Evolutionary conservation across 768 basidiomycete species (phyloP).

Genomic region (Pleurotus tuber-regium): DNA sequence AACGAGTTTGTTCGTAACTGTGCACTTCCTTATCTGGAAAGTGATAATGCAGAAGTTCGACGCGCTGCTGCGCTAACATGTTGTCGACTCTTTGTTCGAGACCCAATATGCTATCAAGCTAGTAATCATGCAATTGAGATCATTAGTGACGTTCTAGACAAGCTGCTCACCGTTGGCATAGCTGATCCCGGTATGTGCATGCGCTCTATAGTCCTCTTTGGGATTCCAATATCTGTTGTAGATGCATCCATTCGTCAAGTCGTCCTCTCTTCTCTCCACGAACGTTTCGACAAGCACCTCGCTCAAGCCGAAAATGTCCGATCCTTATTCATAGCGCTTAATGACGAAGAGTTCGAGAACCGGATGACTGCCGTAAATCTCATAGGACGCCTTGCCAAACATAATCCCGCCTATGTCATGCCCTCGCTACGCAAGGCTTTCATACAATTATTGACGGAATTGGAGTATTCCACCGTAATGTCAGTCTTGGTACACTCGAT

Average conservation of each 20-base stretch:
- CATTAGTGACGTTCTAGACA: slow-evolving; percentile 97
- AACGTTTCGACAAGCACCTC: slow-evolving; percentile 94
- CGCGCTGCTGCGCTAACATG: slow-evolving; percentile 90
- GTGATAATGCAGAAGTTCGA: slow-evolving; percentile 85
- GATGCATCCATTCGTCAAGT: slow-evolving; percentile 82
- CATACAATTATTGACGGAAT: slow-evolving; percentile 93
- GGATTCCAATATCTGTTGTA: slow-evolving; percentile 20
- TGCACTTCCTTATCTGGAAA: slow-evolving; percentile 90
- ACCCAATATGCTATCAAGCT: slow-evolving; percentile 94
- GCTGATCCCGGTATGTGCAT: slow-evolving; percentile 80
- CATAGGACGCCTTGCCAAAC: slow-evolving; percentile 90
- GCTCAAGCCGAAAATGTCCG: slow-evolving; percentile 99
- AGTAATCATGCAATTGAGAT: slow-evolving; percentile 96
- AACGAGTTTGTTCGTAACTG: slow-evolving; percentile 95
- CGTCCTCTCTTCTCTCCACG: slow-evolving; percentile 83
- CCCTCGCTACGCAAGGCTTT: slow-evolving; percentile 93
- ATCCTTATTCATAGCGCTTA: slow-evolving; percentile 93
- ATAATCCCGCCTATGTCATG: slow-evolving; percentile 99
- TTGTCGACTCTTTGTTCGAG: slow-evolving; percentile 86
- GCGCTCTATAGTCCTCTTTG: background rate
- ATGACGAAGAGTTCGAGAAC: slow-evolving; percentile 95
- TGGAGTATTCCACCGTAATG: slow-evolving; percentile 92
- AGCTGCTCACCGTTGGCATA: slow-evolving; percentile 90
- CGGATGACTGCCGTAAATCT: slow-evolving; percentile 86
- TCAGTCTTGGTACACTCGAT: slow-evolving; percentile 18